A percentile compares a stretch with the other conserved stretches of the same genome.
Evolutionary conservation across 2,329 filamentous ascomycete genomes (phyloP).

Genomic region (Emergomyces pasteurianus): DNA sequence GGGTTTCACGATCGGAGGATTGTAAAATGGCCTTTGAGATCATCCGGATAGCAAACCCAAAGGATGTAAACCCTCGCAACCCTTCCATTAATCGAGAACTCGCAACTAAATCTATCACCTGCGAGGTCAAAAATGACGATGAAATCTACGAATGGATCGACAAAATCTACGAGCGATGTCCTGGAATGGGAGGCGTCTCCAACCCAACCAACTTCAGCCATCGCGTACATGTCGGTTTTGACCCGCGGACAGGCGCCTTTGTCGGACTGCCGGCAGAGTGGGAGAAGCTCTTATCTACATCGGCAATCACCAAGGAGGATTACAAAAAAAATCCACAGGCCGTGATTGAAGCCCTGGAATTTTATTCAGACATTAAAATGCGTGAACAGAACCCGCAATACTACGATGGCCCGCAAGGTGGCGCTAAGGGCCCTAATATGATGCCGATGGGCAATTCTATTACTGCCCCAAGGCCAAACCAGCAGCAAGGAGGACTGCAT

Average conservation of each 20-base stretch:
- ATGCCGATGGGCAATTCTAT: constrained; percentile 45
- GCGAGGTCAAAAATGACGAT: constrained; percentile 88
- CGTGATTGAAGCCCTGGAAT: constrained; percentile 54
- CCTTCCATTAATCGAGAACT: constrained; percentile 71
- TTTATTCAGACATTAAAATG: constrained; percentile 58
- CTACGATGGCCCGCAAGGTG: constrained; percentile 51
- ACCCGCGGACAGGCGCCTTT: constrained; percentile 88
- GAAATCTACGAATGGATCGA: constrained; percentile 99
- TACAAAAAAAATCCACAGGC: constrained; percentile 93
- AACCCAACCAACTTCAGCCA: constrained; percentile 98
- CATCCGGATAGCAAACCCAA: constrained; percentile 51
- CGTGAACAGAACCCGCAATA: constrained; percentile 50
- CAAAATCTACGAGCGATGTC: constrained; percentile 90
- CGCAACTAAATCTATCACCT: constrained; percentile 70
- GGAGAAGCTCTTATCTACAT: constrained; percentile 92
- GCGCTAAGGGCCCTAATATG: constrained; percentile 31
- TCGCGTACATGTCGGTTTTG: constrained; percentile 93
- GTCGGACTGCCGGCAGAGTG: constrained; percentile 90
- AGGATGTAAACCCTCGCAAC: constrained; percentile 52
- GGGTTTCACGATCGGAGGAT: constrained; percentile 81
- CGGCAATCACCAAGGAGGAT: constrained; percentile 95
- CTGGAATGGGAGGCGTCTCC: constrained; percentile 94
- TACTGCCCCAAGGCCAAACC: constrained; percentile 52
- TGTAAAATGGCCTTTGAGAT: constrained; percentile 91
- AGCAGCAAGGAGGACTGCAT: constrained; percentile 42